Evolutionary conservation across 2,329 filamentous ascomycete species (phyloP).

Genomic region (Paecilomyces dactylethromorphus): DNA sequence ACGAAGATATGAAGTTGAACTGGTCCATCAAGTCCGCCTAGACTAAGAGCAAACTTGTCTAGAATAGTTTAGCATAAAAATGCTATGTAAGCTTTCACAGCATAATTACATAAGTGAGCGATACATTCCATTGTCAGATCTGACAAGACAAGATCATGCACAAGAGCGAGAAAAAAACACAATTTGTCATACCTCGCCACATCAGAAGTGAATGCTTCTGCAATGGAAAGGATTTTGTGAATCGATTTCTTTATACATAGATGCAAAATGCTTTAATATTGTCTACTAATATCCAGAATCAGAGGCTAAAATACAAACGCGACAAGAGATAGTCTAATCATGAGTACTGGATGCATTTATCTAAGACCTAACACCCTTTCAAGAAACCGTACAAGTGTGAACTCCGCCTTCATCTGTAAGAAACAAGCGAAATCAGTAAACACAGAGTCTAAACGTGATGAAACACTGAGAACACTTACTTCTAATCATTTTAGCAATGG

Average conservation of each 20-base stretch:
- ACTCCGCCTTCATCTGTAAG: slow-evolving; percentile 26
- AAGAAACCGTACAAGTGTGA: slow-evolving; percentile 7
- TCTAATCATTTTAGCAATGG: slow-evolving; percentile 58
- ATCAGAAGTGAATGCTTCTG: too few relatives aligned
- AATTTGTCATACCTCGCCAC: too few relatives aligned
- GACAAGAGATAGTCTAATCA: not conserved
- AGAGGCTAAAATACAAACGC: not conserved
- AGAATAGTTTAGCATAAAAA: too few relatives aligned
- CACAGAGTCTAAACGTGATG: not conserved
- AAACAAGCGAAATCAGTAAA: slow-evolving; percentile 6
- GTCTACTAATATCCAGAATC: not conserved
- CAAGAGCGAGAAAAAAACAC: too few relatives aligned
- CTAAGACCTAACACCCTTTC: not conserved
- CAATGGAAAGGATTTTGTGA: too few relatives aligned
- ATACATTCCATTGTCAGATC: too few relatives aligned
- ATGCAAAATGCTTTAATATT: not conserved
- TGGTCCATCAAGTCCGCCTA: not conserved
- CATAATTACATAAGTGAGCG: too few relatives aligned
- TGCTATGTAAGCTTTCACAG: too few relatives aligned
- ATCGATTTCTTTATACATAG: not conserved
- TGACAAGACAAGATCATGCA: too few relatives aligned
- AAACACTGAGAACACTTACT: slow-evolving; percentile 22
- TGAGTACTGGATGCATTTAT: not conserved
- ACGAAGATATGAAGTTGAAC: not conserved
- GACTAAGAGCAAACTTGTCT: too few relatives aligned